phyloP scores from a whole-genome alignment of 805 yeast genomes.

The Saccharomyces kudriavzevii region DNA sequence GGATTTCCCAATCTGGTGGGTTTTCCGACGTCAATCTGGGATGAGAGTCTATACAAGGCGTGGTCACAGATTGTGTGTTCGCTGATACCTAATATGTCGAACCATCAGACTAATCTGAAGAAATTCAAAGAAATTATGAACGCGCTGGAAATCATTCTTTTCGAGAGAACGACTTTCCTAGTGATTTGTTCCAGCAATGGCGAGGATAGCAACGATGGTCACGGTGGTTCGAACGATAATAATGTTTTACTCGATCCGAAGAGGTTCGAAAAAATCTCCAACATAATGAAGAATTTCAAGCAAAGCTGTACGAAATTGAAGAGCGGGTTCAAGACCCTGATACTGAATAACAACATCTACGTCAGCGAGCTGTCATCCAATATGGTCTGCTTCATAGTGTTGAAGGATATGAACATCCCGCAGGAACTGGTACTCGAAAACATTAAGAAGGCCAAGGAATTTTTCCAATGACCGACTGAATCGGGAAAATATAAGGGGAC shows the following conservation, averaged over 20 bases:
- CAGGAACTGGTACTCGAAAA: conserved; percentile 43
- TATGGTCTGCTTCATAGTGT: conserved; percentile 53
- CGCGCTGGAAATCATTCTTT: conserved; percentile 83
- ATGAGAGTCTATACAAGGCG: conserved; percentile 88
- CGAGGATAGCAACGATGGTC: conserved; percentile 28
- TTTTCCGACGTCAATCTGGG: conserved; percentile 96
- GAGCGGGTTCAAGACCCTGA: conserved; percentile 71
- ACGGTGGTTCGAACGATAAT: conserved; percentile 8
- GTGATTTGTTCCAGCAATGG: conserved; percentile 39
- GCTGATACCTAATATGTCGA: conserved; percentile 80
- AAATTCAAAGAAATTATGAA: conserved; percentile 65
- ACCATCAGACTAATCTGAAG: conserved; percentile 66
- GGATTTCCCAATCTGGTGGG: conserved; percentile 63
- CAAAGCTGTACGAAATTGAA: conserved; percentile 84
- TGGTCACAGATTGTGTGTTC: conserved; percentile 97
- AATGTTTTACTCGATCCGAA: conserved; percentile 62
- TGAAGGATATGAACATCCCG: conserved; percentile 35
- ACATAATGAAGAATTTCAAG: conserved; percentile 87
- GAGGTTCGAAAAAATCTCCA: conserved; percentile 87
- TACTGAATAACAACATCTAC: conserved; percentile 50
- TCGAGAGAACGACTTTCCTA: conserved; percentile 88
- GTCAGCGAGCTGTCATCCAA: conserved; percentile 53
- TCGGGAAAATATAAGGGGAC: background rate
- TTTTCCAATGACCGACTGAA: conserved; percentile 33
- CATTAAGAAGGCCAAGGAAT: conserved; percentile 47